phyloP scores from a whole-genome alignment of 2,329 filamentous ascomycete genomes.

The Botrytis paeoniae region DNA sequence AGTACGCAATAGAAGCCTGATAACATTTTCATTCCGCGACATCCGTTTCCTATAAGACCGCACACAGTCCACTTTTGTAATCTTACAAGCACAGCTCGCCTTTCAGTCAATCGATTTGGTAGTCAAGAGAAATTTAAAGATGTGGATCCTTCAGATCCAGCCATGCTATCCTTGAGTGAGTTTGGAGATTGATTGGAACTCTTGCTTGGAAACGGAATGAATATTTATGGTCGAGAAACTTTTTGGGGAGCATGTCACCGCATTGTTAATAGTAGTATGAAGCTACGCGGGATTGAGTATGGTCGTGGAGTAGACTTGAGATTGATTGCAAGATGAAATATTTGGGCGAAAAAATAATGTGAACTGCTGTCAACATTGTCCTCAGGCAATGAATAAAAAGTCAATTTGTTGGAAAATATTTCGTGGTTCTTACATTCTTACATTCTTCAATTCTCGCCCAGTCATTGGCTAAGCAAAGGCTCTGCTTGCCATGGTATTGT shows the following conservation, averaged over 20 bases:
- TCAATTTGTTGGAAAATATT: not conserved
- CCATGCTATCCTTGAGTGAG: too few relatives aligned
- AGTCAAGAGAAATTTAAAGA: not conserved
- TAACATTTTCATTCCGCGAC: not conserved
- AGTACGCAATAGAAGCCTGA: not conserved
- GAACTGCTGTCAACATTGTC: not conserved
- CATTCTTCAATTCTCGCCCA: not conserved
- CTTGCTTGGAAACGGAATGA: not conserved
- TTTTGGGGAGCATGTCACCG: not conserved
- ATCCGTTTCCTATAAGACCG: not conserved
- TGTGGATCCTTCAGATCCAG: not conserved
- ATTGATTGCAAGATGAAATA: not conserved
- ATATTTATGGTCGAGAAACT: not conserved
- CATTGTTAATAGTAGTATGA: not conserved
- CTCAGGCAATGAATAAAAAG: not conserved
- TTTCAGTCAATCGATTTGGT: not conserved
- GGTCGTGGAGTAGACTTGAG: not conserved
- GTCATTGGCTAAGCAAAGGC: not conserved
- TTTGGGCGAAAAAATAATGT: not conserved
- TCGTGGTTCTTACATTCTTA: not conserved
- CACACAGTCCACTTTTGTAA: not conserved
- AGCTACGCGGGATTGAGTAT: too few relatives aligned
- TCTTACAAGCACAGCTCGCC: not conserved
- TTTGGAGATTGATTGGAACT: not conserved
- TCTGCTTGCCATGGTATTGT: constrained; percentile 2